These are phyloP conservation scores for Pyronema omphalodes DNA, from an alignment of 495 filamentous ascomycete species.

Conservation along the genomic window DNA sequence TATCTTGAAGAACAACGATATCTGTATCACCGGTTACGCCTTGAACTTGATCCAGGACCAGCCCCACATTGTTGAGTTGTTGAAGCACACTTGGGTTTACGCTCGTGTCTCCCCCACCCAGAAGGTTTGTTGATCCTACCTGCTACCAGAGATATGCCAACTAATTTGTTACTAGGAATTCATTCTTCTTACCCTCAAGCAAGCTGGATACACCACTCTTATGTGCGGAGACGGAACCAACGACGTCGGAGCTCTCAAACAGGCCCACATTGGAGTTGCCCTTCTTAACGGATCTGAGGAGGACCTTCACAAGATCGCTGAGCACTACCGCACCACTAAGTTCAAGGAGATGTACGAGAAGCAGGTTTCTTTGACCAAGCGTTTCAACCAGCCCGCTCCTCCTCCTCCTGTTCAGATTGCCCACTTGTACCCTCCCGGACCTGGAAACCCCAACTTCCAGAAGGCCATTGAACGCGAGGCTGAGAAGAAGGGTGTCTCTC, in stretches of 20 bases:
- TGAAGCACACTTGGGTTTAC: slow-evolving; percentile 92
- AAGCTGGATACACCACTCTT: slow-evolving; percentile 88
- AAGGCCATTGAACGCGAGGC: slow-evolving; percentile 78
- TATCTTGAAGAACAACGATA: slow-evolving; percentile 71
- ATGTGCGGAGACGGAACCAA: slow-evolving; percentile 99
- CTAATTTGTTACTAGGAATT: slow-evolving; percentile 35
- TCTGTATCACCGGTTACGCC: slow-evolving; percentile 93
- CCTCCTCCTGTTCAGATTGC: slow-evolving; percentile 81
- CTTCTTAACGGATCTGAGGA: slow-evolving; percentile 87
- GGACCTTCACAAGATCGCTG: slow-evolving; percentile 74
- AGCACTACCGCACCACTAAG: slow-evolving; percentile 81
- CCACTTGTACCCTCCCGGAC: slow-evolving; percentile 84
- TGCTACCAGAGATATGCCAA: background rate
- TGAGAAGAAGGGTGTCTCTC: slow-evolving; percentile 44
- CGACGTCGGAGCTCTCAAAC: slow-evolving; percentile 93
- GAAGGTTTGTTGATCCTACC: slow-evolving; percentile 37
- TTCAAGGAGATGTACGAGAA: slow-evolving; percentile 99
- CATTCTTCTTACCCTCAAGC: slow-evolving; percentile 86
- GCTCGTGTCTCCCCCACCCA: slow-evolving; percentile 96
- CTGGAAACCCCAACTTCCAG: slow-evolving; percentile 83
- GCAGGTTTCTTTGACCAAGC: slow-evolving; percentile 70
- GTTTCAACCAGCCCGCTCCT: slow-evolving; percentile 80
- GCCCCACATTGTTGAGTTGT: slow-evolving; percentile 47
- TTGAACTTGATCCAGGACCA: slow-evolving; percentile 75
- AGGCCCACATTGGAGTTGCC: slow-evolving; percentile 92